phyloP scores from a whole-genome alignment of 2,329 filamentous ascomycete genomes.

The Mycogone perniciosa region DNA sequence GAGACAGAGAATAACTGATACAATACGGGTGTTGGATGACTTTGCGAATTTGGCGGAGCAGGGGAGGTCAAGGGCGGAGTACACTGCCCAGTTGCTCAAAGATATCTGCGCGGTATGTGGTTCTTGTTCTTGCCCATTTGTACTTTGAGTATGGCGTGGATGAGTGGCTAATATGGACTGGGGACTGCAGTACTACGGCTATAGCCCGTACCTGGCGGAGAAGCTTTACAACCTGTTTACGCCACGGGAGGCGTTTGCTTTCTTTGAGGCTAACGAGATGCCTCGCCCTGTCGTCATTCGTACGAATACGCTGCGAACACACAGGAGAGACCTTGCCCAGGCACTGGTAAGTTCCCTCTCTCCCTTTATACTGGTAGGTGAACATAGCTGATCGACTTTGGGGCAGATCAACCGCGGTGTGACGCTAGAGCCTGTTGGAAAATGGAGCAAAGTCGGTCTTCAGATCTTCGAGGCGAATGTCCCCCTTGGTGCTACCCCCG shows the following conservation, averaged over 20 bases:
- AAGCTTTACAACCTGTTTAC: slow-evolving; percentile 93
- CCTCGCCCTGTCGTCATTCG: slow-evolving; percentile 89
- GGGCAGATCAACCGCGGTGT: slow-evolving; percentile 80
- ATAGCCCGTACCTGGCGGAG: slow-evolving; percentile 88
- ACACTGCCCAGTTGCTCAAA: slow-evolving; percentile 77
- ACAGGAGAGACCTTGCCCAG: slow-evolving; percentile 76
- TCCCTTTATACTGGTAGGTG: background rate
- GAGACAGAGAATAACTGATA: slow-evolving; percentile 84
- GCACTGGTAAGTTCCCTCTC: slow-evolving; percentile 42
- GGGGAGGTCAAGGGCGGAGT: slow-evolving; percentile 78
- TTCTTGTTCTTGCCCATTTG: background rate
- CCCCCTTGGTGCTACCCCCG: slow-evolving; percentile 87
- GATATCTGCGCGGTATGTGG: slow-evolving; percentile 65
- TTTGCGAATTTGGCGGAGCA: slow-evolving; percentile 76
- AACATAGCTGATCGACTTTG: background rate
- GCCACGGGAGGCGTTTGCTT: slow-evolving; percentile 89
- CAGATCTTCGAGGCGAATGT: slow-evolving; percentile 88
- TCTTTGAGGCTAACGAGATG: slow-evolving; percentile 98
- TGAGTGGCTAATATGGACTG: background rate
- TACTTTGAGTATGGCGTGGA: background rate
- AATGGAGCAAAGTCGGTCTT: slow-evolving; percentile 97
- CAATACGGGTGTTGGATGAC: slow-evolving; percentile 83
- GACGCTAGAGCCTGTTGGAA: slow-evolving; percentile 91
- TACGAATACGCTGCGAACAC: slow-evolving; percentile 85
- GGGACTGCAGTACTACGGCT: slow-evolving; percentile 69